Evolutionary conservation across 2,329 filamentous ascomycete genomes (phyloP), one percentile per base, ranked within the genome.

Genomic region (Plectosphaerella cucumerina): DNA sequence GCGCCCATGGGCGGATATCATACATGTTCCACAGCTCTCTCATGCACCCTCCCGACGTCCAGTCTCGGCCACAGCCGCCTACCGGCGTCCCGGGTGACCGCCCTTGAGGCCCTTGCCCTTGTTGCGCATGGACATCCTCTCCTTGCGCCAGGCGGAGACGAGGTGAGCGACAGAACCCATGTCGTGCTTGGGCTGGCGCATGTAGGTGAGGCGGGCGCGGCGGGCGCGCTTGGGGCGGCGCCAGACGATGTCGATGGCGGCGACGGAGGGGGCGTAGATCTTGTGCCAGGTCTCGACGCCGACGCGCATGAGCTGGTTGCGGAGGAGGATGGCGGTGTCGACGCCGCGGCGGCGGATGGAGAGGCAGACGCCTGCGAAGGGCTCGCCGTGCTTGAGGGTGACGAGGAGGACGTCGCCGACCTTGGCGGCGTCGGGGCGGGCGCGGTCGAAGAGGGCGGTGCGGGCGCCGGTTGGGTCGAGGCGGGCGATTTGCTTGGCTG

Each of bases 251-350:
- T 99, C 93, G 63, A 99, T 90, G 57, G 89, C 90, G 66, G 88
- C 84, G 31, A 97, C 87, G 65, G 89, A 87, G 54, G 93, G 93
- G 65, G 84, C 89, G 76, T 94, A 97, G 53, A 97, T 78, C 78
- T 99, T 99, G 72, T 89, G 91, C 86, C 90, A 96, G 90, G 96
- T 94, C 80, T 99, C 94, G 53, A 96, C 90, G 54, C 90, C 89
- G 6, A 95, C 83, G 60, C 89, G 83, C 59, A 90, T 92, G 60
- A 99, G 74, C 65, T 95, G 85, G 61, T 93, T 93, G 51, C 94
- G 82, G 53, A 99, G 77, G 53, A 96, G 74, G 50, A 99, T 86
- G 5, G 89, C 88, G 3, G 90, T 96, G 72, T 97, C 93, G 53
- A 94, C 82, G 53, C 91, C 91, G n/a, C 88, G 81, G 50, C 90